A percentile compares a stretch with the other conserved stretches of the same genome.
Evolutionary conservation across 768 basidiomycete genomes (phyloP).

Genomic region (Macrolepiota albuminosa): DNA sequence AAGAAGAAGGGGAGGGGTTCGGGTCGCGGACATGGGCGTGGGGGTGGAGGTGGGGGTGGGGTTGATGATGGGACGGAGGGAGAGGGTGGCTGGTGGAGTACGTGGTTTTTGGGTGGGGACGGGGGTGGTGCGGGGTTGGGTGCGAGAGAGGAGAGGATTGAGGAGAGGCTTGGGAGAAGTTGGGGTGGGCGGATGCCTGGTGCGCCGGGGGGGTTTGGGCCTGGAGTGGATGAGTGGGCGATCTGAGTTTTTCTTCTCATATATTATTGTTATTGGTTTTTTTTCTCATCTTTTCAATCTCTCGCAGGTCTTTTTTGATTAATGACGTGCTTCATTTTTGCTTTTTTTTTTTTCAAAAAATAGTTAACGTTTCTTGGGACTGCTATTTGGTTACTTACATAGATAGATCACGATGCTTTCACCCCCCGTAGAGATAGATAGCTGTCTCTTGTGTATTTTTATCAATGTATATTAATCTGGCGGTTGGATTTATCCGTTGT

Average conservation of each 20-base stretch:
- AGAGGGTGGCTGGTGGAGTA: slow-evolving; percentile 22
- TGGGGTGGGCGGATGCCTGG: slow-evolving; percentile 38
- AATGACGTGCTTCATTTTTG: too few relatives aligned
- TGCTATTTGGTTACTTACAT: too few relatives aligned
- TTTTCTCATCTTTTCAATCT: too few relatives aligned
- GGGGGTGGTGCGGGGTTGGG: slow-evolving; percentile 19
- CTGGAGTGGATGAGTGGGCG: slow-evolving; percentile 53
- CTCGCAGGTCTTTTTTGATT: too few relatives aligned
- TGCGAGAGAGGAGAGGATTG: slow-evolving; percentile 26
- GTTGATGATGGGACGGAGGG: slow-evolving; percentile 15
- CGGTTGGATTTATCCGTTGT: too few relatives aligned
- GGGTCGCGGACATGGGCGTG: background rate
- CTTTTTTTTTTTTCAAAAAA: too few relatives aligned
- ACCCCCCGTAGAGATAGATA: too few relatives aligned
- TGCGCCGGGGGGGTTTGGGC: slow-evolving; percentile 24
- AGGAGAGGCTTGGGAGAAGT: slow-evolving; percentile 46
- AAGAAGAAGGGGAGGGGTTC: slow-evolving; percentile 21
- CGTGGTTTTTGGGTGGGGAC: slow-evolving; percentile 1
- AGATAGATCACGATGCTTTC: too few relatives aligned
- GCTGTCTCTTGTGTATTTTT: too few relatives aligned
- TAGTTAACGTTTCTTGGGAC: too few relatives aligned
- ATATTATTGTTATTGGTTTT: too few relatives aligned
- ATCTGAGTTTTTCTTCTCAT: slow-evolving; percentile 24
- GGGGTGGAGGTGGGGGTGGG: slow-evolving; percentile 15
- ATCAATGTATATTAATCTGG: too few relatives aligned